Evolutionary conservation across 2,329 filamentous ascomycete species (phyloP), one percentile per base, ranked within the genome.

Genomic region (Arthroderma uncinatum): DNA sequence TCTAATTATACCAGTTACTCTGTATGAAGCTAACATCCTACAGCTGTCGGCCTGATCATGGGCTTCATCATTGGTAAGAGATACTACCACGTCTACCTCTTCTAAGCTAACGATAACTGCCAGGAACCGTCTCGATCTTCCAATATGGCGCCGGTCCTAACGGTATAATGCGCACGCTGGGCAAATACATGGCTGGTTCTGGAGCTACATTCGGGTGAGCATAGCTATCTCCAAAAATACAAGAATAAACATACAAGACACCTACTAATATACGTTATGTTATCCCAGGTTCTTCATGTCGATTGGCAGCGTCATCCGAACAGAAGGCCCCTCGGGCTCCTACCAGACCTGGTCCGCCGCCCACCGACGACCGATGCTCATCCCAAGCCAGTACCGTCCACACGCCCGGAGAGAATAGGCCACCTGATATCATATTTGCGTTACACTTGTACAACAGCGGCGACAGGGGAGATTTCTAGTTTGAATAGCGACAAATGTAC

Each of bases 161-260:
- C 66, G 93, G 93, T 57, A 88, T 97, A 68, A 89, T 95, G 81
- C 81, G 93, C 67, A 96, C 91, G 33, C 76, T 98, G 53, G 92
- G 93, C 61, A 93, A 97, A 73, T 97, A 95, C 73, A 98, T 98
- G 93, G 75, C 89, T 34, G 91, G 89, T 47, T 97, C 92, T 25
- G 91, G 91, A 40, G 89, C 90, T 50, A 97, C 92, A 8, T 98
- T 98, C 72, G 93, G 92, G 92, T 95, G 82, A 61, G 80, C 65
- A 44, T 14, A 30, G 10, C 21, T 12, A 37, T 54, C 7, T 21
- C 37, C 6, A 37, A 23, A 16, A 12, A 9, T 50, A 39, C 39
- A 28, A 7, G 7, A n/a, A n/a, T 55, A 6, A n/a, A 23, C 39
- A 9, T 9, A 25, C 21, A 48, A 33, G 2, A 16, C 37, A 21